Evolutionary conservation across 2,329 filamentous ascomycete genomes (phyloP).

Genomic region (Colletotrichum shisoi): DNA sequence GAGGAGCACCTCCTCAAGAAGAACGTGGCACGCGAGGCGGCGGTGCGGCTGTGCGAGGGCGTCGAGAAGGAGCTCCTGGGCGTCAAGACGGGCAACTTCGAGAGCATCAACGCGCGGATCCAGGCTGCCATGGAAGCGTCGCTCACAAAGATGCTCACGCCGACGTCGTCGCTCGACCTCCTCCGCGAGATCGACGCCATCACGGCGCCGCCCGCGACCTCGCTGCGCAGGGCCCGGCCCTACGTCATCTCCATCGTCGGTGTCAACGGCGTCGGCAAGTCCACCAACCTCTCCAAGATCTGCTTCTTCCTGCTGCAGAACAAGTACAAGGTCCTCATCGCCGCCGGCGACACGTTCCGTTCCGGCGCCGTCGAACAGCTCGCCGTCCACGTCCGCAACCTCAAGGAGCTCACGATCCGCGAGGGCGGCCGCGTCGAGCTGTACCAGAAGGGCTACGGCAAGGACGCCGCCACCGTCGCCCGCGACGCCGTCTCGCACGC

Average conservation of each 20-base stretch:
- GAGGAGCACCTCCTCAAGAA: slow-evolving; percentile 93
- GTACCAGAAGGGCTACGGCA: slow-evolving; percentile 97
- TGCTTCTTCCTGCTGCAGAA: slow-evolving; percentile 98
- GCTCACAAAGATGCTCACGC: slow-evolving; percentile 92
- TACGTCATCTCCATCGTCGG: slow-evolving; percentile 99
- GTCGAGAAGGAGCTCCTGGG: slow-evolving; percentile 90
- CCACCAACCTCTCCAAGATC: slow-evolving; percentile 96
- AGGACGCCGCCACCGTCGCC: slow-evolving; percentile 93
- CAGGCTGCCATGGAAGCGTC: slow-evolving; percentile 90
- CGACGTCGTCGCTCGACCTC: slow-evolving; percentile 91
- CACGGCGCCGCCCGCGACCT: slow-evolving; percentile 70
- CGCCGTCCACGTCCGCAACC: slow-evolving; percentile 90
- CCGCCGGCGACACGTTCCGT: slow-evolving; percentile 94
- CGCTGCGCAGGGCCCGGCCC: slow-evolving; percentile 72
- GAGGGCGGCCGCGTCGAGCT: slow-evolving; percentile 88
- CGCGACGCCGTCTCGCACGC: slow-evolving; percentile 91
- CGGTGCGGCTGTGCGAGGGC: slow-evolving; percentile 86
- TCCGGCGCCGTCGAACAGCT: slow-evolving; percentile 97
- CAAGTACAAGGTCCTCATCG: slow-evolving; percentile 92
- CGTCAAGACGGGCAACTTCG: slow-evolving; percentile 90
- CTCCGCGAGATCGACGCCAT: slow-evolving; percentile 90
- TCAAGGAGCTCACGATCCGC: slow-evolving; percentile 84
- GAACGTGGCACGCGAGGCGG: slow-evolving; percentile 95
- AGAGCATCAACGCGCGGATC: slow-evolving; percentile 84
- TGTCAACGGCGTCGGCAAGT: slow-evolving; percentile 98